Conservation (phyloP, 371 early-diverging fungal genomes). For the Fennellomyces sp. region DNA sequence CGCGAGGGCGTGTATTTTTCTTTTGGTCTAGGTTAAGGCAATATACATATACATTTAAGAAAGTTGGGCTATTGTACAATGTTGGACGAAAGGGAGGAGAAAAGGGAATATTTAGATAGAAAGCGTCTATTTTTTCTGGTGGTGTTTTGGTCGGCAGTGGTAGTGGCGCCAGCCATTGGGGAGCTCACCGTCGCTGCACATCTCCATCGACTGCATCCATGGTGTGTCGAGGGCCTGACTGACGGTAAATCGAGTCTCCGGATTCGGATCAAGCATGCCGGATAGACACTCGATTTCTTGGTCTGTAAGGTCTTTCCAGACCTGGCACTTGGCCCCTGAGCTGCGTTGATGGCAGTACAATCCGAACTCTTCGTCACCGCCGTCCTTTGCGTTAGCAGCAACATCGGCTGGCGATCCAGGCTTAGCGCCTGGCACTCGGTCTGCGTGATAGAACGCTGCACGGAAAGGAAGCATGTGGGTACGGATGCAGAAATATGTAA, state of each 20-base stretch:
- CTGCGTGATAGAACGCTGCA: slow-evolving; percentile 62
- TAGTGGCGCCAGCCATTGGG: slow-evolving; percentile 46
- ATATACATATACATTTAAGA: not conserved
- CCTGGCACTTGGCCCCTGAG: slow-evolving; percentile 12
- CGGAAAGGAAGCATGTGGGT: slow-evolving; percentile 70
- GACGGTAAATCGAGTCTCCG: slow-evolving; percentile 48
- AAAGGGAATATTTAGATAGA: not conserved
- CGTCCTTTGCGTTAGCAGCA: slow-evolving; percentile 29
- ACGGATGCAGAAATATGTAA: slow-evolving; percentile 82
- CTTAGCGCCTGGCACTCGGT: slow-evolving; percentile 44
- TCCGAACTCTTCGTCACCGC: slow-evolving; percentile 37
- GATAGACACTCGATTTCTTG: slow-evolving; percentile 35
- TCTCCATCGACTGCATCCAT: slow-evolving; percentile 47
- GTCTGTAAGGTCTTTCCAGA: slow-evolving; percentile 26
- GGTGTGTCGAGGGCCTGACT: slow-evolving; percentile 41
- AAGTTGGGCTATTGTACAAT: slow-evolving; percentile 1
- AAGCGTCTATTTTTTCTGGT: slow-evolving; percentile 9
- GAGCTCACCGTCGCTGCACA: slow-evolving; percentile 46
- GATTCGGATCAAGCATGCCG: slow-evolving; percentile 54
- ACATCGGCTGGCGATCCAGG: slow-evolving; percentile 47
- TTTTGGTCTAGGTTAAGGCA: no score
- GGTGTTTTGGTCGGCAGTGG: slow-evolving; percentile 20
- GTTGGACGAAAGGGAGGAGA: not conserved
- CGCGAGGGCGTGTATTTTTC: no score
- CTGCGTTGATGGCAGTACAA: slow-evolving; percentile 18